Base-by-base conservation (phyloP, 768 basidiomycete species). In the Russula vinacea region DNA sequence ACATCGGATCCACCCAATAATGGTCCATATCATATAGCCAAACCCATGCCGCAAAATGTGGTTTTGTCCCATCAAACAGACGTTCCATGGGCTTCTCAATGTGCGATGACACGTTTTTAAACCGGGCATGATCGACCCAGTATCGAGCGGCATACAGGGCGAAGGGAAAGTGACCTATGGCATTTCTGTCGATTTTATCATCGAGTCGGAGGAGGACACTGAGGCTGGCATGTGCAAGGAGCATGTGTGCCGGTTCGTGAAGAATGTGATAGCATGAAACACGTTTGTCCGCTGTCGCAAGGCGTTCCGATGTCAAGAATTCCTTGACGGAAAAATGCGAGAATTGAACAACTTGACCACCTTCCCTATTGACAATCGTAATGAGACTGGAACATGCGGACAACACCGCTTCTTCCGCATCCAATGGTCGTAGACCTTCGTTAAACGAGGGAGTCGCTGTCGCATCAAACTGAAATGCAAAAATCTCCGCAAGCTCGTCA, bases 1-100 rank as follows among this genome's bases (percentile, higher is more conserved):
- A 45, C 39, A 58, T 53, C 10, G 37, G 50, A 6, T 45, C 26
- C 8, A 19, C 5, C 63, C 58, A 64, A 47, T 33, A 56, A 11
- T 3, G 62, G 37, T 64, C 63, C 2, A 55, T 33, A 13, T 64
- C 37, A 11, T 59, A 40, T 29, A 55, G 4, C 63, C 63, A 64
- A 19, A 59, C 29, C 63, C 63, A 64, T 14, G 52, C 39, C 0
- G 52, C 19, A 33, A 64, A 59, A 55, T 59, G 63, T 4, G 63
- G 57, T n/a, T 19, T 22, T 0, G 29, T 44, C 2, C 19, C 26
- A 5, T 64, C 58, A 22, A 64, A 64, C 1, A 64, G 44, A 2
- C 14, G 32, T 8, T 24, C 29, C 63, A 64, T 54, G 0, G 16
- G 2, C 2, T 32, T 52, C 37, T 35, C 33, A 10, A 55, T 22